These are phyloP conservation scores for Aspergillus cavernicola DNA, from an alignment of 495 filamentous ascomycete species.

Conservation along the genomic window DNA sequence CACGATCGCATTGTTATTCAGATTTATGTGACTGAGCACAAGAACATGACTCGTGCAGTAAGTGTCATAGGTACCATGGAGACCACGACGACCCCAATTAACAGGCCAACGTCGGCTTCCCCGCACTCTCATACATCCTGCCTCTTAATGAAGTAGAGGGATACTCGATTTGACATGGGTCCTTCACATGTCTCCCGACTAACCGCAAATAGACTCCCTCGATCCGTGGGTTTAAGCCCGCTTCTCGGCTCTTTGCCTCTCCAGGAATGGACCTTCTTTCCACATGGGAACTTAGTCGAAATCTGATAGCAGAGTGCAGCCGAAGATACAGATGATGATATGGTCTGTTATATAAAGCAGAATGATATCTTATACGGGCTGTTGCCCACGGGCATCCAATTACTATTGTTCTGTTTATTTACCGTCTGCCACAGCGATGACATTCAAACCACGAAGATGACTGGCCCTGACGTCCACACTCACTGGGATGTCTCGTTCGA, in stretches of 20 bases:
- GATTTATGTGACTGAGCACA: background rate
- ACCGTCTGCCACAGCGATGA: background rate
- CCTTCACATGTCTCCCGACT: constrained; percentile 9
- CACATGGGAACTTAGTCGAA: constrained; percentile 6
- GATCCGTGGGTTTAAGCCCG: constrained; percentile 10
- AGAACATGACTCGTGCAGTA: background rate
- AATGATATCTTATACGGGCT: background rate
- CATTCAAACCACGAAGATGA: constrained; percentile 8
- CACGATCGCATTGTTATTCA: background rate
- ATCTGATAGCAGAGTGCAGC: background rate
- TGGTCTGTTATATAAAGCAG: background rate
- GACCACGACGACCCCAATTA: background rate
- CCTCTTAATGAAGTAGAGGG: background rate
- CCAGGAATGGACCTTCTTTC: background rate
- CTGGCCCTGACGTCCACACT: constrained; percentile 21
- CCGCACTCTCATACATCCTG: constrained; percentile 6
- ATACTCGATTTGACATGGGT: background rate
- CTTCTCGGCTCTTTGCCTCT: constrained; percentile 8
- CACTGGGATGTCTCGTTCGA: constrained; percentile 69
- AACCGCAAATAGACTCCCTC: constrained; percentile 9
- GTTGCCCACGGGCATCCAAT: background rate
- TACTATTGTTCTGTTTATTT: background rate
- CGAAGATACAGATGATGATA: background rate
- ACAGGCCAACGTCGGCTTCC: background rate
- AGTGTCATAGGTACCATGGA: background rate